Evolutionary conservation across 768 basidiomycete genomes (phyloP), one percentile per base, ranked within the genome.

Genomic region (Trametes punicea): DNA sequence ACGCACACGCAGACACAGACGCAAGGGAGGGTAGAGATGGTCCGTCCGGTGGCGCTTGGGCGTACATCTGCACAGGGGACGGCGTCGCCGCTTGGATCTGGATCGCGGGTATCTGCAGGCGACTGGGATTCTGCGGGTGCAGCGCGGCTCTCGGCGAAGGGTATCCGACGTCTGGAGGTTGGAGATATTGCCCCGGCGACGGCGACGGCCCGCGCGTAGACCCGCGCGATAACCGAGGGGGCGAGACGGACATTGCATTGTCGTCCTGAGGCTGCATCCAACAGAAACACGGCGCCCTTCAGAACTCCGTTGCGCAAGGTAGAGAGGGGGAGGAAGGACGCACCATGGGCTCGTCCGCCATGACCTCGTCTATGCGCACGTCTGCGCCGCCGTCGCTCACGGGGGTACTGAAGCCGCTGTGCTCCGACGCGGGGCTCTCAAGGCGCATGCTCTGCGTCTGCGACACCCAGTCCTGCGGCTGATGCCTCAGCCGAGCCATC

Each of bases 381-480:
- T 46, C 46, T 34, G 55, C 31, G 29, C 33, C 34, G 18, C 23
- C 46, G 1, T 40, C 46, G 38, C 33, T 46, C 15, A 49, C 39
- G 15, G 51, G 47, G 3, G 52, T 55, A 40, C 42, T 42, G 46
- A 64, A 59, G 34, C 48, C 55, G 41, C 41, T 51, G 9, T 51
- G 59, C 15, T 51, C 58, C 18, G 49, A 36, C 16, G 48, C 36
- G 16, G 81, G 80, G 59, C 81, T 81, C 50, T 80, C 78, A 20
- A 90, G 85, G n/a, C 79, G 77, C 57, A 90, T 76, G 44, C 79
- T 84, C 51, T 81, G 77, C 4, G 89, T 80, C 65, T 84, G 86
- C 55, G 76, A 74, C 10, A 90, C 88, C 89, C 87, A 91, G 64
- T 90, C 88, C 55, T 89, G 88, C 8, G 81, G 16, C 41, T 26